Conservation (phyloP, 1,139 yeast species). For the Yamadazyma triangularis region DNA sequence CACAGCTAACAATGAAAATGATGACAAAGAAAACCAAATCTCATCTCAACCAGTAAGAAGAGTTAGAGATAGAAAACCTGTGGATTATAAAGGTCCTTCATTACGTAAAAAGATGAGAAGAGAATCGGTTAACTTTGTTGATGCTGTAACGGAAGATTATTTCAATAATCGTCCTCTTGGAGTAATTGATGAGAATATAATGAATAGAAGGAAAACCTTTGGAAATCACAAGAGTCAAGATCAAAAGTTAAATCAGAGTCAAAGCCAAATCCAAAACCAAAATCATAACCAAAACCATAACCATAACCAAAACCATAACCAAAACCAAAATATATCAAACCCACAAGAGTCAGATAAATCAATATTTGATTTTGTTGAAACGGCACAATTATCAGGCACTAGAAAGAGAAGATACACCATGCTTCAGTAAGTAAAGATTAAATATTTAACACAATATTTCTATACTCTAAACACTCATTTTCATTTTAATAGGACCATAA, state of each 20-base stretch:
- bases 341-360: constrained; percentile 1
- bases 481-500: constrained; percentile 83
- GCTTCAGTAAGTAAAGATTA: background rate
- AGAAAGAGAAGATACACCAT: constrained; percentile 11
- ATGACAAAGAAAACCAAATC: constrained; percentile 4
- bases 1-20: background rate
- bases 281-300: no score
- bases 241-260: background rate
- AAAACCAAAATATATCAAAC: no score
- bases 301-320: no score
- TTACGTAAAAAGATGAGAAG: constrained; percentile 68
- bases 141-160: constrained; percentile 37
- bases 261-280: no score
- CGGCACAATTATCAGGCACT: constrained; percentile 1
- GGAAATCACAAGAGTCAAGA: no score
- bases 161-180: constrained; percentile 14
- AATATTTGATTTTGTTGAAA: constrained; percentile 3
- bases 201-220: constrained; percentile 1
- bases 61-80: constrained; percentile 25
- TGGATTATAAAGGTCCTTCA: constrained; percentile 69
- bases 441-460: constrained; percentile 3
- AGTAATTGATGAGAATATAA: constrained; percentile 4
- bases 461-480: constrained; percentile 49
- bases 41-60: no score
- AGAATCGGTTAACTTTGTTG: constrained; percentile 54